Evolutionary conservation across 2,329 filamentous ascomycete genomes (phyloP), one percentile per base, ranked within the genome.

Genomic region (Talaromyces sp.): DNA sequence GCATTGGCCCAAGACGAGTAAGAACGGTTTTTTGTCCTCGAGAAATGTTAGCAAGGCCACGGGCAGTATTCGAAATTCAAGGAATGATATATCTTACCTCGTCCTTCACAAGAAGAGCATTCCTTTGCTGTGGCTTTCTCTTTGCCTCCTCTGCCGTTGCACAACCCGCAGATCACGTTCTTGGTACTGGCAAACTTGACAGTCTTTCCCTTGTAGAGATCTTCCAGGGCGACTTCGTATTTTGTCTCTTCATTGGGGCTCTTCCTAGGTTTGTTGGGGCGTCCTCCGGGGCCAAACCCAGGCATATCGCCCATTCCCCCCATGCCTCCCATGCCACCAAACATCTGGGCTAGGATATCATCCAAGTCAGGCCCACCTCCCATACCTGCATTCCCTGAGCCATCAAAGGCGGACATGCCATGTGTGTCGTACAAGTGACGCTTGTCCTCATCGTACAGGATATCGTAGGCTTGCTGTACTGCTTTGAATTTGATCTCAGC

Each of bases 201-300:
- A 0, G 95, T 97, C 83, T 98, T 97, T 70, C 95, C 95, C 80
- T 96, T 97, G 84, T 98, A 99, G 34, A 99, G 83, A 77, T 99
- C 95, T 75, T 98, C 95, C 63, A 99, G 80, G 2, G 87, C 90
- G 62, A 98, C 91, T 74, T 92, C 88, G 78, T 99, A 98, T 69
- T 91, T 86, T 70, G 96, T 91, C 74, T 96, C 89, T 76, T 97
- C 94, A 68, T 93, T 88, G 59, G 85, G 87, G 53, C 94, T 92
- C 69, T 87, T 89, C 63, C 88, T 83, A 5, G 74, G 72, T 63
- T 68, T 70, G 56, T 67, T 67, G 36, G 85, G 69, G 30, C 72
- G 74, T 66, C 74, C 73, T 56, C 78, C 79, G 3, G 44, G 52
- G 16, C 77, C 78, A 67, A 78, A 77, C 42, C 78, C 84, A 2